Conservation (phyloP, 768 basidiomycete species). For the Chalciporus chontae region DNA sequence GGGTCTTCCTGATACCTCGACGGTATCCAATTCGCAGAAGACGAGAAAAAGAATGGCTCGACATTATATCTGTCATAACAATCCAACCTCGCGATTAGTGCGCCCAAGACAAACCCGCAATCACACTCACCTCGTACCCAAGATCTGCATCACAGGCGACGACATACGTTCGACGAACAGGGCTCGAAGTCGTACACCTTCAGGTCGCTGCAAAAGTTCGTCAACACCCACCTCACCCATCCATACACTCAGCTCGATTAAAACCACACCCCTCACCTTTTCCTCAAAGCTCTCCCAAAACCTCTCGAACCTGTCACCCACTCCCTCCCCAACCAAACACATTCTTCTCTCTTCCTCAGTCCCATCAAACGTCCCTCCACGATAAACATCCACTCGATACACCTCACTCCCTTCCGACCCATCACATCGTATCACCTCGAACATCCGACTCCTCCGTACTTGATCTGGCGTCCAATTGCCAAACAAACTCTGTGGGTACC, state of each 20-base stretch:
- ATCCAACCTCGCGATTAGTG: no score
- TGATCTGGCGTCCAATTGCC: constrained; percentile 48
- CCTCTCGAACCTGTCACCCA: neutral
- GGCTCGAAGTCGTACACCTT: constrained; percentile 20
- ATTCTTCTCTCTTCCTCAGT: neutral
- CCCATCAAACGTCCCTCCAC: neutral
- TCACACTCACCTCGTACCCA: constrained; percentile 30
- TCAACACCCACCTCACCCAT: neutral
- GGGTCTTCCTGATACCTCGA: constrained; percentile 53
- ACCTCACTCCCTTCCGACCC: neutral
- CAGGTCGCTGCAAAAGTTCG: constrained; percentile 3
- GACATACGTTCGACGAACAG: constrained; percentile 30
- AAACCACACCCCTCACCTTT: constrained; percentile 28
- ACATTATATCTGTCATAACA: constrained; percentile 27
- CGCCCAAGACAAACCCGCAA: no score
- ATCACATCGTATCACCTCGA: neutral
- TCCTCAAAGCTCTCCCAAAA: constrained; percentile 31
- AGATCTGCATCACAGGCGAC: constrained; percentile 31
- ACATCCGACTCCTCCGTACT: constrained; percentile 26
- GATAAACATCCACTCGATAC: neutral
- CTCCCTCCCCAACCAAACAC: constrained; percentile 10
- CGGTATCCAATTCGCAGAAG: constrained; percentile 53
- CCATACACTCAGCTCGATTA: no score
- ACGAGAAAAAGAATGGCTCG: constrained; percentile 38
- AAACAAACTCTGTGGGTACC: constrained; percentile 45